These are phyloP conservation scores for Pugionium cornutum DNA, from an alignment of 345 rosid species.

Conservation along the genomic window DNA sequence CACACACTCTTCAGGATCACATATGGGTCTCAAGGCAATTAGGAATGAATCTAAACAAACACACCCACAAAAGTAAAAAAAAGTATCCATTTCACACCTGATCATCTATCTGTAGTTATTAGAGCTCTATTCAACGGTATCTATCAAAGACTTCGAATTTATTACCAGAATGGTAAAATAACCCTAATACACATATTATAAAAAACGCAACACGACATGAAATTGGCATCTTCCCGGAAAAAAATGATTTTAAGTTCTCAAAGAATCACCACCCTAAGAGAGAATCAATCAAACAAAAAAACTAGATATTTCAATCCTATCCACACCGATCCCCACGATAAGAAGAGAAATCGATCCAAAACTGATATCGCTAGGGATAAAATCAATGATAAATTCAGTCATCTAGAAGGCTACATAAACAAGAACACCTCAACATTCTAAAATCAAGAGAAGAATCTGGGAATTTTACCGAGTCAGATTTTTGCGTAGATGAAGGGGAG, in stretches of 20 bases:
- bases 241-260: not conserved
- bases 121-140: not conserved
- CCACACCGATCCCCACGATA: not conserved
- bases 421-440: not conserved
- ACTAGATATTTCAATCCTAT: not conserved
- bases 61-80: not conserved
- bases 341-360: slow-evolving; percentile 10
- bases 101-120: not conserved
- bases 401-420: not conserved
- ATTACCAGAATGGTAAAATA: slow-evolving; percentile 2
- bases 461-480: slow-evolving; percentile 21
- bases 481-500: slow-evolving; percentile 11
- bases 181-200: not conserved
- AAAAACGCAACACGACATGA: not conserved
- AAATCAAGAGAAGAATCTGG: slow-evolving; percentile 2
- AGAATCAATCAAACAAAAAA: not conserved
- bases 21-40: too few species aligned
- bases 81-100: not conserved
- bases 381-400: not conserved
- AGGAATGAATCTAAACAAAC: not conserved
- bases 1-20: too few species aligned
- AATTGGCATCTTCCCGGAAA: not conserved
- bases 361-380: not conserved
- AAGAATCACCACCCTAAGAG: not conserved
- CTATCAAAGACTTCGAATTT: slow-evolving; percentile 29